A percentile compares a stretch with the other conserved stretches of the same genome.
These are phyloP conservation scores for Penicillium sp. DNA, from an alignment of 2,329 filamentous ascomycete species.

Conservation along the genomic window DNA sequence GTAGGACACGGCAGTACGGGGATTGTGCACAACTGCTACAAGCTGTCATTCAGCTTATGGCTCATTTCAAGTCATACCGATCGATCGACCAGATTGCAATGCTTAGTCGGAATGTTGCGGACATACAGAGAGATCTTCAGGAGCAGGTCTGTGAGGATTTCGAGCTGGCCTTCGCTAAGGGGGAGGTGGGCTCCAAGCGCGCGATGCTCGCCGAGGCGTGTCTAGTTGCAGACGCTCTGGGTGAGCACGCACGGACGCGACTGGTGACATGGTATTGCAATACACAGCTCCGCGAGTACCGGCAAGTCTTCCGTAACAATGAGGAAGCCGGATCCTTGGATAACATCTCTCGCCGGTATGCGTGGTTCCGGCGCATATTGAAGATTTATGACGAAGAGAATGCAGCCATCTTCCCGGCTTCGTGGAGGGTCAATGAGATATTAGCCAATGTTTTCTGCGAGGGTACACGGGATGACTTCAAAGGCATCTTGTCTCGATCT, in stretches of 20 bases:
- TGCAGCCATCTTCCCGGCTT: conserved; percentile 76
- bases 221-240: conserved; percentile 89
- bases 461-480: conserved; percentile 92
- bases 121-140: conserved; percentile 85
- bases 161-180: conserved; percentile 88
- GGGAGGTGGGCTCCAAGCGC: conserved; percentile 70
- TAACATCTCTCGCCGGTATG: conserved; percentile 91
- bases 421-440: conserved; percentile 88
- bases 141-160: conserved; percentile 99
- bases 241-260: conserved; percentile 77
- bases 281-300: conserved; percentile 90
- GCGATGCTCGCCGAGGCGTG: conserved; percentile 81
- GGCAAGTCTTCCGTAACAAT: conserved; percentile 91
- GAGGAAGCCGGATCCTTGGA: conserved; percentile 95
- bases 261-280: conserved; percentile 98
- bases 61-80: conserved; percentile 95
- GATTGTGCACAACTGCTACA: conserved; percentile 93
- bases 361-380: conserved; percentile 94
- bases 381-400: conserved; percentile 96
- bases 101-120: conserved; percentile 85
- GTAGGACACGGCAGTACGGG: conserved; percentile 83
- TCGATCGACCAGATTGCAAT: conserved; percentile 98
- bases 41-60: conserved; percentile 95
- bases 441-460: conserved; percentile 92
- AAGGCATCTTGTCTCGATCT: conserved; percentile 82